Conservation (phyloP, 345 rosid species). For the Pistacia integerrima region DNA sequence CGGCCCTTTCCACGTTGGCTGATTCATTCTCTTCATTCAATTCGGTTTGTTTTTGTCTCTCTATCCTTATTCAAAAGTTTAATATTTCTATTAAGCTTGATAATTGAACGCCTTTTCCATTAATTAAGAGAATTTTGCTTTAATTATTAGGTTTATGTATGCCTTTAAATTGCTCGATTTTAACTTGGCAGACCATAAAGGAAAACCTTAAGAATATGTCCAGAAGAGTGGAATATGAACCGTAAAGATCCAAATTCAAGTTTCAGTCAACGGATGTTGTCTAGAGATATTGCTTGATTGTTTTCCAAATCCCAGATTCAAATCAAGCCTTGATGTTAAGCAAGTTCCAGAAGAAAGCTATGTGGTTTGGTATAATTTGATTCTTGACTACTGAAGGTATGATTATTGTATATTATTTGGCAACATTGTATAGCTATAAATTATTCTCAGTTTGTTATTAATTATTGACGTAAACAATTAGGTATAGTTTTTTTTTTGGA, state of each 20-base stretch:
- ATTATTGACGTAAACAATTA: not conserved
- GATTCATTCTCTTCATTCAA: slow-evolving; percentile 15
- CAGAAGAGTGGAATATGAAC: not conserved
- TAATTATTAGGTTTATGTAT: not conserved
- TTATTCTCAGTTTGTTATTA: not conserved
- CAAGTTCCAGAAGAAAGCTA: not conserved
- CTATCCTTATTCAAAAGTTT: not conserved
- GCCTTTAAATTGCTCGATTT: not conserved
- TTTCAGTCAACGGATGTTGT: slow-evolving; percentile 1
- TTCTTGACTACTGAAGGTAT: not conserved
- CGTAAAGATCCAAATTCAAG: slow-evolving; percentile 6
- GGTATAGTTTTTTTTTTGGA: too few species aligned
- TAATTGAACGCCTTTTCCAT: too few species aligned
- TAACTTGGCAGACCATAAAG: not conserved
- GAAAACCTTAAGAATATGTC: not conserved
- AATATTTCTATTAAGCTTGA: too few species aligned
- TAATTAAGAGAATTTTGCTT: not conserved
- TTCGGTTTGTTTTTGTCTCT: slow-evolving; percentile 33
- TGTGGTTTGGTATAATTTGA: not conserved
- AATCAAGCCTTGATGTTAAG: not conserved
- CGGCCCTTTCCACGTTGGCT: slow-evolving; percentile 83
- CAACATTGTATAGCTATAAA: not conserved
- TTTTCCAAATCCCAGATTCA: slow-evolving; percentile 3
- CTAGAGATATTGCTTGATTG: not conserved
- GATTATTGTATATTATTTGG: not conserved